Evolutionary conservation across 2,329 filamentous ascomycete species (phyloP).

Genomic region (Apiospora arundinis): DNA sequence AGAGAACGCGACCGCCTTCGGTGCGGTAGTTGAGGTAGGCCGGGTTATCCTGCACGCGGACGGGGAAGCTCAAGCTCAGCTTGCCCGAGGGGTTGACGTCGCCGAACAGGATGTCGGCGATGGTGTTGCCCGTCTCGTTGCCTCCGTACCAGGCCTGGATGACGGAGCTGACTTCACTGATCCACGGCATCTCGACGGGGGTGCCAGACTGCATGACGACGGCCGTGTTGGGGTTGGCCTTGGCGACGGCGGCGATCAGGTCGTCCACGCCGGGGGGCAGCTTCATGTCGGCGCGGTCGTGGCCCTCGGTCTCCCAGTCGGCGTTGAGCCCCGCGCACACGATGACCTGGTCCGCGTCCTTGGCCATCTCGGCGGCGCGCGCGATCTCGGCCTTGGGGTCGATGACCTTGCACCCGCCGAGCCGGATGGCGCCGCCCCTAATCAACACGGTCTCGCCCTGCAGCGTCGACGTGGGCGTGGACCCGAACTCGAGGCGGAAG

Average conservation of each 20-base stretch:
- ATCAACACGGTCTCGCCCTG: slow-evolving; percentile 56
- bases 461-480: slow-evolving; percentile 63
- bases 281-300: slow-evolving; percentile 79
- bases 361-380: slow-evolving; percentile 71
- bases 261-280: slow-evolving; percentile 76
- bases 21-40: slow-evolving; percentile 37
- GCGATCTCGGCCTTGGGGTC: slow-evolving; percentile 65
- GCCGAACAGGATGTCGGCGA: slow-evolving; percentile 67
- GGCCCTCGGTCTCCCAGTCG: slow-evolving; percentile 82
- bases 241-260: slow-evolving; percentile 70
- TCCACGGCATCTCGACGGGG: slow-evolving; percentile 76
- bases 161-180: slow-evolving; percentile 60
- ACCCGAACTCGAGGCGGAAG: slow-evolving; percentile 65
- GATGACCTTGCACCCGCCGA: slow-evolving; percentile 66
- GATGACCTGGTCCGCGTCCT: slow-evolving; percentile 76
- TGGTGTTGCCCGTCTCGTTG: slow-evolving; percentile 68
- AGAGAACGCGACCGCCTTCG: slow-evolving; percentile 27
- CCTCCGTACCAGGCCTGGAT: slow-evolving; percentile 86
- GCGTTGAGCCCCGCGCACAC: slow-evolving; percentile 79
- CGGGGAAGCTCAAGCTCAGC: slow-evolving; percentile 63
- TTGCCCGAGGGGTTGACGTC: slow-evolving; percentile 64
- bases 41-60: slow-evolving; percentile 56
- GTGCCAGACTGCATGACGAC: slow-evolving; percentile 82
- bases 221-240: slow-evolving; percentile 71
- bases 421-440: slow-evolving; percentile 65